Base-by-base conservation (phyloP, 2,329 filamentous ascomycete species). In the Penicillium sp. region DNA sequence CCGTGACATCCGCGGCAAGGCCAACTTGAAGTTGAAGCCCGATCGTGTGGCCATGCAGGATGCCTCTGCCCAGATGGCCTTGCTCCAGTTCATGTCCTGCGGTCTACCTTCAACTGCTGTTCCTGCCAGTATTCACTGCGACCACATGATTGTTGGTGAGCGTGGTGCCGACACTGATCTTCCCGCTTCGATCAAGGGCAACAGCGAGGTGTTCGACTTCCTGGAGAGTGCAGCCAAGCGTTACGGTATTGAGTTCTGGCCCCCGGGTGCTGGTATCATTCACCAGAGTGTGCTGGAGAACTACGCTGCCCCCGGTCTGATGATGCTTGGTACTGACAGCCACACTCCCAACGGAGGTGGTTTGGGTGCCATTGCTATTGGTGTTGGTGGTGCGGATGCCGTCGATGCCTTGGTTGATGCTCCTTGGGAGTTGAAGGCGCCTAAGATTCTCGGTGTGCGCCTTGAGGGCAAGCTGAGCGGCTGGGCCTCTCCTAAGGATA, bases 11-110 rank as follows among this genome's bases (percentile, higher is more conserved):
- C 87, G 95, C 43, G 93, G 93, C 65, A 87, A 87, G 71, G 93
- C 92, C 50, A 98, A 96, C 73, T 83, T 99, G 77, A 96, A 96
- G 81, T 89, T 99, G 75, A 96, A 96, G 77, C 95, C 95, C 22
- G 95, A 99, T 75, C 86, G 95, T 52, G 95, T 98, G 66, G 96
- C 96, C 63, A 99, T 99, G 95, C 95, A 99, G 78, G 95, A 99
- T 80, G 95, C 95, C 14, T 96, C 91, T 29, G 95, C 95, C 6
- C 95, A 99, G 80, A 99, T 99, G 95, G 95, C 95, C 1, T 81
- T 99, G 63, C 80, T 99, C 67, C 95, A 99, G 78, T 99, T 99
- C 83, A 99, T 99, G 93, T 91, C 90, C 27, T 99, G 95, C 76
- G 90, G 91, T 54, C 83, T 99, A 53, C 90, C 89, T 27, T 86